Base-by-base conservation (phyloP, 164 flowering plant genomes). In the Stephania cephalantha region DNA sequence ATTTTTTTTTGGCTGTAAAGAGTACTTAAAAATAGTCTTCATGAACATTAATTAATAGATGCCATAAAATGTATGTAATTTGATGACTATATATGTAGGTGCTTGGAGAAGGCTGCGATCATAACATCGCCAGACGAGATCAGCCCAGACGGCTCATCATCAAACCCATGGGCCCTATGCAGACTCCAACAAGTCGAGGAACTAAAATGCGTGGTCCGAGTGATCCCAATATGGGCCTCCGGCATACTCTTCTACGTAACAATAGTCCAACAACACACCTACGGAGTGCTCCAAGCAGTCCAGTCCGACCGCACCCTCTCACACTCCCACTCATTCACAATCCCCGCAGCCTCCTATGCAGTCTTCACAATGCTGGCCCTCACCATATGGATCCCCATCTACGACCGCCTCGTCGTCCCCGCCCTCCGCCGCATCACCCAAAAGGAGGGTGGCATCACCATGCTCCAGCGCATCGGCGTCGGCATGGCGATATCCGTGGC, bases 131-230 rank as follows among this genome's bases (percentile, higher is more conserved):
- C 85, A 48, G 97, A 93, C 78, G 25, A 78, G 30, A 52, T 88
- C 69, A 87, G 86, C 30, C 69, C 82, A 9, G 90, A 89, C 12
- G 97, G 95, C 13, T 86, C 90, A 10, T 77, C 93, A 5, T 83
- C 83, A 0, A 68, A 93, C 77, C 90, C 92, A 44, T 93, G 99
- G 99, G 82, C 77, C 61, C 90, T 95, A 2, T 81, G 90, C 85
- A 81, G 81, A 6, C 72, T 90, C 78, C 97, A 95, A 76, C 91
- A 90, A 77, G 88, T 89, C 13, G 99, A 95, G 79, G 94, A 93
- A 79, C 83, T 84, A 46, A 95, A 95, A 72, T 90, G 98, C 81
- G 9, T 95, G 15, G 10, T 89, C 7, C 82, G 94, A 77, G 84
- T 93, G 25, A 70, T 93, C 1, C 98, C 99, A 8, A 86, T 95